These are phyloP conservation scores for Solanum ossicruentum DNA, from an alignment of 257 asterid species.

Conservation along the genomic window DNA sequence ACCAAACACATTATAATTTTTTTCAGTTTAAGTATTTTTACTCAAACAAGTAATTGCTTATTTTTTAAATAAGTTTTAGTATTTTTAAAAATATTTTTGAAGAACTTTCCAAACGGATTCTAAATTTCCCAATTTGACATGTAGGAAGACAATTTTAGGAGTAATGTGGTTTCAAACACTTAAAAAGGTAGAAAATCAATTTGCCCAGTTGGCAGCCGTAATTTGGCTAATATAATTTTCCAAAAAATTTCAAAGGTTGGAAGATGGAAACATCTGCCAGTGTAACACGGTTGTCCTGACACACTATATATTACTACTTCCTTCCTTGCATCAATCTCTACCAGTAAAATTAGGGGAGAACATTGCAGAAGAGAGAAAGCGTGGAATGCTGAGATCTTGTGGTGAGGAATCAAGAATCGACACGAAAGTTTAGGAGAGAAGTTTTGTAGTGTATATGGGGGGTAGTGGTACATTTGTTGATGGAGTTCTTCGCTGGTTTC, in stretches of 20 bases:
- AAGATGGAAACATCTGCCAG: background rate
- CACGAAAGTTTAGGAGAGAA: constrained; percentile 18
- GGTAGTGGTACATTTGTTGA: constrained; percentile 79
- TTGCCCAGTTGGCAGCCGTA: background rate
- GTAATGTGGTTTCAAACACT: background rate
- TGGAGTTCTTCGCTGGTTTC: constrained; percentile 76
- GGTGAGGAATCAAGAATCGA: constrained; percentile 27
- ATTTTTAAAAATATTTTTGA: no score
- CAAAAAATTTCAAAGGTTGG: background rate
- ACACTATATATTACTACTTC: background rate
- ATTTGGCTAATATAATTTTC: background rate
- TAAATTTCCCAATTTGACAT: background rate
- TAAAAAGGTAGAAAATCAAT: background rate
- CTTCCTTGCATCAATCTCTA: background rate
- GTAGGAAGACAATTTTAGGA: background rate
- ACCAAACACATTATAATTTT: no score
- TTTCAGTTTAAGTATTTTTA: no score
- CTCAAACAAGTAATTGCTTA: no score
- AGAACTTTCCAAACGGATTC: no score
- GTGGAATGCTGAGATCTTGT: constrained; percentile 21
- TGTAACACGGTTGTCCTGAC: background rate
- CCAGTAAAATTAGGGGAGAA: constrained; percentile 2
- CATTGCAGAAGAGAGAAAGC: background rate
- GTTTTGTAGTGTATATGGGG: constrained; percentile 43
- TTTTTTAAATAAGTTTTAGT: no score